These are phyloP conservation scores for Larix kaempferi DNA, from an alignment of 75 land plant genomes.

Conservation along the genomic window DNA sequence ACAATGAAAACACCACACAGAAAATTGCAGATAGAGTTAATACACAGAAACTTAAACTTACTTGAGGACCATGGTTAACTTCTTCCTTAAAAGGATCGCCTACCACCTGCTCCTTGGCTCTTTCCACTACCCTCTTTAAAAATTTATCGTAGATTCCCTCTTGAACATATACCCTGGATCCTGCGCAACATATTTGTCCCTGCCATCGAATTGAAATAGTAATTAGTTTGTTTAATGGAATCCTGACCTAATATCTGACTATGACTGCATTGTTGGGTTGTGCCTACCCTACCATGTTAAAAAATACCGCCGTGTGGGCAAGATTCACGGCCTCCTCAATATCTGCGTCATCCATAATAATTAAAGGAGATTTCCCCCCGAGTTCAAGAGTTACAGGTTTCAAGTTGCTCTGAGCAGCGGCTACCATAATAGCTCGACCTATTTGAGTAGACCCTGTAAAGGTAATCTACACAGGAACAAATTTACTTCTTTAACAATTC, in stretches of 20 bases:
- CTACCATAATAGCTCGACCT: conserved; percentile 26
- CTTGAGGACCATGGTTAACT: conserved; percentile 28
- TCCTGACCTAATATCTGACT: no score
- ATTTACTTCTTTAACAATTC: no score
- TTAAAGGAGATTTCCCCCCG: conserved; percentile 34
- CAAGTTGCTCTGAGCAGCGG: conserved; percentile 30
- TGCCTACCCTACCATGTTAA: conserved; percentile 34
- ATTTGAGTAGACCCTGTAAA: conserved; percentile 40
- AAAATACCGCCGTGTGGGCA: conserved; percentile 17
- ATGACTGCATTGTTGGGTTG: conserved; percentile 8
- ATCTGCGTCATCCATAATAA: conserved; percentile 27
- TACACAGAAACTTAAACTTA: background rate
- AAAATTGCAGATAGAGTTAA: background rate
- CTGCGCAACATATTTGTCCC: conserved; percentile 24
- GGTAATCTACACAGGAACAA: conserved; percentile 5
- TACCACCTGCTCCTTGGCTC: conserved; percentile 11
- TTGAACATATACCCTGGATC: conserved; percentile 25
- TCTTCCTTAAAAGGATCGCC: conserved; percentile 25
- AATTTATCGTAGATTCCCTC: conserved; percentile 25
- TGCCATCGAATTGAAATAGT: background rate
- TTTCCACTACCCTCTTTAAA: conserved; percentile 13
- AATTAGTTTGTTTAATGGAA: no score
- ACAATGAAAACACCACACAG: no score
- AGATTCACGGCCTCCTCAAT: conserved; percentile 30
- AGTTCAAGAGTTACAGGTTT: conserved; percentile 33